phyloP scores from a whole-genome alignment of 208 protist genomes.

The Acanthamoeba rhysodes region DNA sequence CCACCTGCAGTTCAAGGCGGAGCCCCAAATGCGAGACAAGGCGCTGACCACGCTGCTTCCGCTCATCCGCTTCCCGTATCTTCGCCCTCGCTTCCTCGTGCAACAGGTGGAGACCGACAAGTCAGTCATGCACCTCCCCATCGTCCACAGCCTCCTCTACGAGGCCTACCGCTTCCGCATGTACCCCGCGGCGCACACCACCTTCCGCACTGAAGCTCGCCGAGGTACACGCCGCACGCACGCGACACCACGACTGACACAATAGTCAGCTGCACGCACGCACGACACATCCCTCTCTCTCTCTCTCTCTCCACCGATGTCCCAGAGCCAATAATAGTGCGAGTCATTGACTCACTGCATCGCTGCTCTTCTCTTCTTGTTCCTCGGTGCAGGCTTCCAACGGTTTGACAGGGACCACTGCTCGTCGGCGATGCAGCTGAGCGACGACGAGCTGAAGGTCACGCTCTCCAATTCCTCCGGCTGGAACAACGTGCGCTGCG shows the following conservation, averaged over 20 bases:
- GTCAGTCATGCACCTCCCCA: slow-evolving; percentile 2
- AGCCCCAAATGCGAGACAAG: slow-evolving; percentile 2
- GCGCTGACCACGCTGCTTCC: neutral
- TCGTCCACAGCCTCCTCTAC: slow-evolving; percentile 12
- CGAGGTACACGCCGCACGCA: neutral
- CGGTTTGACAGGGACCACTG: neutral
- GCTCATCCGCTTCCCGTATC: slow-evolving; percentile 16
- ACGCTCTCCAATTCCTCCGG: neutral
- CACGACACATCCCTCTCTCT: too few species aligned
- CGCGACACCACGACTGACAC: neutral
- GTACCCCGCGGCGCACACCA: neutral
- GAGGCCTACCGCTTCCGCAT: slow-evolving; percentile 23
- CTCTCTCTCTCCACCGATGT: too few species aligned
- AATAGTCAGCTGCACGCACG: too few species aligned
- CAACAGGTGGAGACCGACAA: neutral
- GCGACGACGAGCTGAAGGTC: slow-evolving; percentile 2
- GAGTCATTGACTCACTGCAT: too few species aligned
- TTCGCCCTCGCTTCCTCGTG: neutral
- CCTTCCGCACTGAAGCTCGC: neutral
- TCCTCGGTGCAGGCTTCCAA: neutral
- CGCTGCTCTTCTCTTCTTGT: neutral
- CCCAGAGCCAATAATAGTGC: too few species aligned
- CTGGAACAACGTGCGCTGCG: slow-evolving; percentile 19
- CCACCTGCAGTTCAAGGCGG: neutral
- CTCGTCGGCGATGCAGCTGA: neutral